Base-by-base conservation (phyloP, 2,329 filamentous ascomycete species). In the Colletotrichum phormii region DNA sequence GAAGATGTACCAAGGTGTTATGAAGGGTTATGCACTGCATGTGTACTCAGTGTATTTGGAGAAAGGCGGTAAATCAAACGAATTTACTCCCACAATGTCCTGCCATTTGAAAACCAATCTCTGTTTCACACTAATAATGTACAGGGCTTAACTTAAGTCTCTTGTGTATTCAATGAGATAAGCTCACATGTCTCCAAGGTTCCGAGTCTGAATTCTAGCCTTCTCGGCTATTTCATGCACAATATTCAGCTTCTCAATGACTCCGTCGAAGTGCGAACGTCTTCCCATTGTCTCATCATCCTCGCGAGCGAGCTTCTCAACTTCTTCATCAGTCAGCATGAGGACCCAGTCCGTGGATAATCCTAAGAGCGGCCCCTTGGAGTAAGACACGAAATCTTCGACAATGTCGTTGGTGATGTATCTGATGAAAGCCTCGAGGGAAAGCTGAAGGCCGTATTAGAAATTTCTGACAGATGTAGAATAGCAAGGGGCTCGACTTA, bases 221-320 rank as follows among this genome's bases (percentile, higher is more conserved):
- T 75, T 77, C 29, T 75, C 61, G 0, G 74, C 73, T 24, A 81
- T 70, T 2, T 70, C 77, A 46, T 81, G 79, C 74, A 67, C 71
- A 15, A 18, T 22, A 2, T 57, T 0, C 3, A 74, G 33, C 51
- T 65, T 70, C 13, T 64, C 46, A 18, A 76, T 68, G 5, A 68
- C 3, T 0, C 1, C 26, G 5, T 74, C 67, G 11, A 59, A 66
- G 2, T 70, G 33, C 7, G 55, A 59, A n/a, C 76, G 59, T 57
- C 69, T 71, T 1, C 49, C 22, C 4, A 75, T 37, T 1, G 62
- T 74, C 2, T 55, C n/a, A 2, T 78, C 74, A 13, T 79, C 77
- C 51, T 80, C 79, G 3, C 76, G 70, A 4, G 74, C 77, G 18
- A 80, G 64, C 49, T 62, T 68, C 33, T 75, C 65, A 15, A 80